Evolutionary conservation across 495 filamentous ascomycete genomes (phyloP), one percentile per base, ranked within the genome.

Genomic region (Venustampulla echinocandica): DNA sequence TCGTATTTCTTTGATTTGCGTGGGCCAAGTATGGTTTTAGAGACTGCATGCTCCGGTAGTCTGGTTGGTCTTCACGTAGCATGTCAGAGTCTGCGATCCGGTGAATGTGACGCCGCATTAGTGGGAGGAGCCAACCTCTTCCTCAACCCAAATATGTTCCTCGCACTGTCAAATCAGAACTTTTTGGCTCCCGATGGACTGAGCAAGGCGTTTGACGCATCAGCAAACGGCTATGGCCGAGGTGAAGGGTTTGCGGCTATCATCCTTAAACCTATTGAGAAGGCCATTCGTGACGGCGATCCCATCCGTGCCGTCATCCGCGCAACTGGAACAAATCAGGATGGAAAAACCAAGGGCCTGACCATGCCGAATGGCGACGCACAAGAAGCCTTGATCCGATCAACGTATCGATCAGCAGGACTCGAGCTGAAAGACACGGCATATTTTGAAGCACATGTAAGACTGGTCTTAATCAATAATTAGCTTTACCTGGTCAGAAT

Each of bases 31-130:
- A 5, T 18, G 6, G 15, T 80, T 19, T 71, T 88, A n/a, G 87
- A 95, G 54, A 93, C 88, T 3, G 87, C 85, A 23, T 94, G 87
- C 58, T 93, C 87, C 2, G 87, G 84, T 11, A 88, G 83, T 47
- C 57, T 77, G 50, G 67, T 73, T 28, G 72, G 72, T n/a, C 54
- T 76, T 23, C 74, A 93, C 54, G 64, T 87, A 32, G 88, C 88
- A 38, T 92, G 88, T 58, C 89, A 85, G 52, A 83, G 85, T 3
- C 68, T 94, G 15, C 81, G 84, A 65, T 66, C 73, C 11, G 70
- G 71, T 3, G 73, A 75, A 25, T 65, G 65, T 0, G 57, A 51
- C 30, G 53, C 60, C 39, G 67, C 69, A 32, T 55, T 71, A 27
- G 64, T 65, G 22, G 66, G 58, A 38, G 66, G 59, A 14, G 60